Percentiles rank a stretch among this genome's conserved stretches.
These are phyloP conservation scores for Beauveria sp. DNA, from an alignment of 2,329 filamentous ascomycete species.

Conservation along the genomic window DNA sequence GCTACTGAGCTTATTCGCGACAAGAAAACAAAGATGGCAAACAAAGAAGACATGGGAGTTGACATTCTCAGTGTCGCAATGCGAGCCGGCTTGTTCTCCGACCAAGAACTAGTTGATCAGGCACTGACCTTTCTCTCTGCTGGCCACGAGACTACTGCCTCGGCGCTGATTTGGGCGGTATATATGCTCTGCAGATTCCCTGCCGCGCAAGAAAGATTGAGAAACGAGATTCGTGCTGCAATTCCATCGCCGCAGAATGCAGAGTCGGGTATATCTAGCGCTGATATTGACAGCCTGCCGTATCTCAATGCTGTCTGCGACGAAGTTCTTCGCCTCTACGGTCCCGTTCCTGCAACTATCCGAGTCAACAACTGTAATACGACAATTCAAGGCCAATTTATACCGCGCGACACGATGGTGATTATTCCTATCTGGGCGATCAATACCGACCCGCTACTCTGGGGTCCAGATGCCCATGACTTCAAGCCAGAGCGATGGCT, in stretches of 20 bases:
- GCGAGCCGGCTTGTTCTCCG: background rate
- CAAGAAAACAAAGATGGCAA: conserved; percentile 1
- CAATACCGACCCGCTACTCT: conserved; percentile 24
- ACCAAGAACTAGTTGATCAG: background rate
- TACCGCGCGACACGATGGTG: conserved; percentile 29
- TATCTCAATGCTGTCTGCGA: conserved; percentile 58
- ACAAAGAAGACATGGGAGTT: conserved; percentile 18
- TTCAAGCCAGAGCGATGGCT: conserved; percentile 33
- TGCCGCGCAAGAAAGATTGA: background rate
- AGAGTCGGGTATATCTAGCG: background rate
- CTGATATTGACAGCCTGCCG: conserved; percentile 1
- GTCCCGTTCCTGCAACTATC: conserved; percentile 26
- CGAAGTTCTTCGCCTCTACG: conserved; percentile 33
- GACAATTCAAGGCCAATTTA: conserved; percentile 22
- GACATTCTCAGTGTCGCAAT: background rate
- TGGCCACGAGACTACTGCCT: conserved; percentile 4
- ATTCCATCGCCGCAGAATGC: background rate
- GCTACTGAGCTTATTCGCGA: background rate
- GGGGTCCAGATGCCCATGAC: conserved; percentile 27
- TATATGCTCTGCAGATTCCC: background rate
- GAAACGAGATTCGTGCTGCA: background rate
- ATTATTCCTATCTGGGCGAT: conserved; percentile 23
- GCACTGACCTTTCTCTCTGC: conserved; percentile 1
- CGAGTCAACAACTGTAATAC: conserved; percentile 24
- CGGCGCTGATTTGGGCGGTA: background rate